phyloP scores from a whole-genome alignment of 106 monocot species.

The Dioscorea dumetorum region DNA sequence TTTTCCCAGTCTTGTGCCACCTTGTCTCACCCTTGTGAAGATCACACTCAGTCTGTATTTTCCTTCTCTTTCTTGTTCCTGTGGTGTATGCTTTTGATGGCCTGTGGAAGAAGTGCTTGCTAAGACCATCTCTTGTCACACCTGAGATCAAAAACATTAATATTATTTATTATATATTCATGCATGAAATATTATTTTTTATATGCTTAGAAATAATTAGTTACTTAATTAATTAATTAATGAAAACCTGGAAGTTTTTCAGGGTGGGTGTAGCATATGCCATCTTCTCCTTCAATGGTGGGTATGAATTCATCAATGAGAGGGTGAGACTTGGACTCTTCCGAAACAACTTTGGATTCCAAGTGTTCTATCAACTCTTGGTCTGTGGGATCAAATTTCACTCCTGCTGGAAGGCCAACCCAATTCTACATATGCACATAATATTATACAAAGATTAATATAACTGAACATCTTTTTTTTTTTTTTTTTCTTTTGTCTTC shows the following conservation, averaged over 20 bases:
- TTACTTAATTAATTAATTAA: no score
- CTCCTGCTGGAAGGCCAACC: conserved; percentile 69
- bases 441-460: no score
- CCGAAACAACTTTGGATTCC: conserved; percentile 54
- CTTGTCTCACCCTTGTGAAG: conserved; percentile 66
- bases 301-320: conserved; percentile 97
- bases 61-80: conserved; percentile 44
- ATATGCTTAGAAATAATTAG: no score
- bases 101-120: conserved; percentile 62
- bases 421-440: conserved; percentile 36
- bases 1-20: conserved; percentile 99
- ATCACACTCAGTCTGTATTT: conserved; percentile 54
- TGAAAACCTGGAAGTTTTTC: conserved; percentile 95
- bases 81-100: conserved; percentile 60
- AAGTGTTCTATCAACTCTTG: conserved; percentile 88
- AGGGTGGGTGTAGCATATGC: conserved; percentile 95
- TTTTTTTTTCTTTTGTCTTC: no score
- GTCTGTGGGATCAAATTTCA: conserved; percentile 94
- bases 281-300: conserved; percentile 88
- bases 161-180: no score
- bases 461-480: no score
- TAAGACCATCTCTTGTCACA: conserved; percentile 47
- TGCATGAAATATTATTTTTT: no score
- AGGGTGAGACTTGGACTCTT: conserved; percentile 46
- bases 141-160: conserved; percentile 12